Conservation (phyloP, 805 yeast species). For the Myxozyma neotropica region DNA sequence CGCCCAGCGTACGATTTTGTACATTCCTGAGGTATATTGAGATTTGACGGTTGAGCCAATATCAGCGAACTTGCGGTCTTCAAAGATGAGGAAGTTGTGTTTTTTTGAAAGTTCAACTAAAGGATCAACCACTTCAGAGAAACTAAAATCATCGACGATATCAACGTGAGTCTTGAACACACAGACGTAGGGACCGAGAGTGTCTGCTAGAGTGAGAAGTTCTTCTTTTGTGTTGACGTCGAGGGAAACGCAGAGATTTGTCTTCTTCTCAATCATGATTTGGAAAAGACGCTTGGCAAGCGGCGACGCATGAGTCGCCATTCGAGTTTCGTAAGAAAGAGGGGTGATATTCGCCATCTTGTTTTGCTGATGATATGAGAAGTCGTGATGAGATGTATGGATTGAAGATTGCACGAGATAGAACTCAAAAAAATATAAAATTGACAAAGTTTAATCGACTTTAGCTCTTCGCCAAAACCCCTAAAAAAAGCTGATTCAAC, state of each 20-base stretch:
- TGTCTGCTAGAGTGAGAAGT: slow-evolving; percentile 69
- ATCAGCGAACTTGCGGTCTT: slow-evolving; percentile 97
- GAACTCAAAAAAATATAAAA: not conserved
- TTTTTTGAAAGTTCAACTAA: slow-evolving; percentile 70
- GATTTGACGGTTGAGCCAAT: slow-evolving; percentile 96
- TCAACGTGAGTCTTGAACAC: slow-evolving; percentile 94
- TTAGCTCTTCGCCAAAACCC: not conserved
- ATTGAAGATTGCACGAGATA: not conserved
- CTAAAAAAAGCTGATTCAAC: not conserved
- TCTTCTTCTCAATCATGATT: slow-evolving; percentile 75
- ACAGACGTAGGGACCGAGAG: slow-evolving; percentile 88
- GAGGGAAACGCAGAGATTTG: slow-evolving; percentile 92
- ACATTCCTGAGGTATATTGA: slow-evolving; percentile 89
- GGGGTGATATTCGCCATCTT: slow-evolving; percentile 23
- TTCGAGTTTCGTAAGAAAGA: slow-evolving; percentile 65
- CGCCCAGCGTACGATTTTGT: slow-evolving; percentile 89
- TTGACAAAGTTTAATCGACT: not conserved
- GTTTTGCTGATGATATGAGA: not conserved
- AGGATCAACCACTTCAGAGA: slow-evolving; percentile 77
- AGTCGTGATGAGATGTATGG: not conserved
- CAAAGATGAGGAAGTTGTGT: slow-evolving; percentile 88
- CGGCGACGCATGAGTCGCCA: slow-evolving; percentile 69
- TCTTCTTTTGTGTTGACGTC: slow-evolving; percentile 84
- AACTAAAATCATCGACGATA: slow-evolving; percentile 83
- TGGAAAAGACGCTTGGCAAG: slow-evolving; percentile 74